These are phyloP conservation scores for Sambucus nigra DNA, from an alignment of 129 eudicot genomes.

Conservation along the genomic window DNA sequence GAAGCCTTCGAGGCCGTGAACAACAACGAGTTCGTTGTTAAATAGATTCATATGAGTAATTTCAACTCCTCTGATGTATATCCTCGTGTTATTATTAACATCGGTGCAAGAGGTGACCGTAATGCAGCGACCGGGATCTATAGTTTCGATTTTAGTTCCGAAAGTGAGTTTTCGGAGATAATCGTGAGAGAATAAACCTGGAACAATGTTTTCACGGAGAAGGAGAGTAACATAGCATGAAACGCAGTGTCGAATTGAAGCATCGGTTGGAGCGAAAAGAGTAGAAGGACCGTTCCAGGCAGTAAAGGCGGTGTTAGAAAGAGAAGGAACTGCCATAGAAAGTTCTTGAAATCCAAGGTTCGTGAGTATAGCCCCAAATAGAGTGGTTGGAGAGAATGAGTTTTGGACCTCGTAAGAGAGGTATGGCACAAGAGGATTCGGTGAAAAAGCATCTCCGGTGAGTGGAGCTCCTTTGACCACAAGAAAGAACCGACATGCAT, in stretches of 20 bases:
- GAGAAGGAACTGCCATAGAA: slow-evolving; percentile 46
- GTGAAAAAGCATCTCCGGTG: slow-evolving; percentile 3
- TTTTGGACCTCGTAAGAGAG: slow-evolving; percentile 25
- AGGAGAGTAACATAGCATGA: slow-evolving; percentile 58
- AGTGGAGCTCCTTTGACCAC: slow-evolving; percentile 12
- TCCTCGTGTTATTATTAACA: slow-evolving; percentile 27
- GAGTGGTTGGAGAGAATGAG: slow-evolving; percentile 27
- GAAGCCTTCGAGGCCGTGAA: slow-evolving; percentile 70
- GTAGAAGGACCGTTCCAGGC: slow-evolving; percentile 55
- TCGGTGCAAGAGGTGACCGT: slow-evolving; percentile 51
- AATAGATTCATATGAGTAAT: slow-evolving; percentile 59
- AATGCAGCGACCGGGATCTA: slow-evolving; percentile 69
- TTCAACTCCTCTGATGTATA: slow-evolving; percentile 66
- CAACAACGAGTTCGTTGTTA: slow-evolving; percentile 51
- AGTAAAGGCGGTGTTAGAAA: slow-evolving; percentile 39
- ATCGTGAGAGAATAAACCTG: slow-evolving; percentile 58
- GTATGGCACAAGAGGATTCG: slow-evolving; percentile 9
- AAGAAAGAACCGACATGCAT: too few relatives aligned
- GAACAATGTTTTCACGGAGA: slow-evolving; percentile 58
- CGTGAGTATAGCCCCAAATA: slow-evolving; percentile 45
- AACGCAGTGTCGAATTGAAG: slow-evolving; percentile 54
- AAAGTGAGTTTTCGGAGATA: slow-evolving; percentile 54
- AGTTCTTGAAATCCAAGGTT: slow-evolving; percentile 56
- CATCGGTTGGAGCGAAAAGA: slow-evolving; percentile 68
- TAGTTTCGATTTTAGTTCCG: slow-evolving; percentile 72